Evolutionary conservation across 164 flowering plant genomes (phyloP).

Genomic region (Hamamelis virginiana): DNA sequence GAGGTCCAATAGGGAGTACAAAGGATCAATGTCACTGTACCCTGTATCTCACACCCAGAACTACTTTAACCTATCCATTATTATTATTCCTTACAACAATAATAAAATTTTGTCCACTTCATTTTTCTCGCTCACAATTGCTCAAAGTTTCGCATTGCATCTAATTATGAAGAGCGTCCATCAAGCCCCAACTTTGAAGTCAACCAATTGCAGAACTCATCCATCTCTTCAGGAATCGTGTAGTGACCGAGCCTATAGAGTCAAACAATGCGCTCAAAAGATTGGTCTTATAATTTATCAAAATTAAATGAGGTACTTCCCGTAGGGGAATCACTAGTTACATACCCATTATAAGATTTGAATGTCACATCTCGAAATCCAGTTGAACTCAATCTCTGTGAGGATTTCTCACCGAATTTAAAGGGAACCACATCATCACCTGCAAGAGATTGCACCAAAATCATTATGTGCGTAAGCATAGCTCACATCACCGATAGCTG

Average conservation of each 20-base stretch:
- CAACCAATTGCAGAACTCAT: slow-evolving; percentile 51
- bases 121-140: no score
- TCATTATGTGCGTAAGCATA: not conserved
- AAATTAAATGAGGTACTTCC: not conserved
- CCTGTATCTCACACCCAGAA: not conserved
- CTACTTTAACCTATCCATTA: not conserved
- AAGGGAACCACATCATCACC: slow-evolving; percentile 48
- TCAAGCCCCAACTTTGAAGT: slow-evolving; percentile 44
- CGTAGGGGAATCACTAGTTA: not conserved
- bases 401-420: slow-evolving; percentile 46
- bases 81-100: no score
- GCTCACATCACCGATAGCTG: not conserved
- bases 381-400: slow-evolving; percentile 24
- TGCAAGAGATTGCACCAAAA: slow-evolving; percentile 15
- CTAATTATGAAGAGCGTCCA: slow-evolving; percentile 19
- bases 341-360: slow-evolving; percentile 40
- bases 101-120: no score
- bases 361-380: slow-evolving; percentile 38
- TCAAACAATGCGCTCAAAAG: not conserved
- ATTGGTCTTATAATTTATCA: not conserved
- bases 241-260: slow-evolving; percentile 53
- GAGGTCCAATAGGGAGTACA: not conserved
- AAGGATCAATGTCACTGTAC: not conserved
- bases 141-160: not conserved
- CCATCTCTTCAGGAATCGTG: slow-evolving; percentile 56